Base-by-base conservation (phyloP, 2,329 filamentous ascomycete genomes). In the Colletotrichum cordylinicola region DNA sequence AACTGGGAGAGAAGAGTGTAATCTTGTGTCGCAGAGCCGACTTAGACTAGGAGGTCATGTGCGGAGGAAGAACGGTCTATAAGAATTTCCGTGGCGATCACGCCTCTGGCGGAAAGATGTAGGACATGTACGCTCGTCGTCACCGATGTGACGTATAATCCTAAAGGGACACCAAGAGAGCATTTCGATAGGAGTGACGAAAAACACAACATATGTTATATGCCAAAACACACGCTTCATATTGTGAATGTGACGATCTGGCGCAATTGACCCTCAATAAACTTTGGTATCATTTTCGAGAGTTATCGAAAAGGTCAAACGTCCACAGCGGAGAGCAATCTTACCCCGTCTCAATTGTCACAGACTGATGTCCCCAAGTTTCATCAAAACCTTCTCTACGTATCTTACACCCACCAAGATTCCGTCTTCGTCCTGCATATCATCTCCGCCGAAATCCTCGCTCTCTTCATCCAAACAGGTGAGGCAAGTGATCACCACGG, bases 401-500 rank as follows among this genome's bases (percentile, higher is more conserved):
- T 80, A 83, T 8, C 78, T 75, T 10, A 84, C 79, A 4, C 79
- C 81, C 2, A 83, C 76, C 8, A 81, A 21, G 12, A 83, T 78
- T 2, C 80, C 81, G 74, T 82, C 81, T 16, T 82, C 81, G 68
- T 84, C 82, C 39, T 78, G 67, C 37, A 82, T 79, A 18, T 82
- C 80, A 16, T 74, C 69, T 24, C 82, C 79, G 0, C 78, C 80
- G 78, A 84, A 83, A 16, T 80, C 81, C 4, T 77, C 70, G 27
- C 82, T 83, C 2, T 78, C 79, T 6, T 77, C 39, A 67, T 84
- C 84, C 16, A 85, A 67, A 43, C 83, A 85, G 0, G 82, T 84
- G 21, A 86, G 75, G n/a, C 84, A 86, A 7, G 80, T 82, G 8
- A 81, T 73, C 0, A 84, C 84, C 4, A 84, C 70, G 7, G 79